phyloP scores from a whole-genome alignment of 345 rosid species.

The Anacardium occidentale region DNA sequence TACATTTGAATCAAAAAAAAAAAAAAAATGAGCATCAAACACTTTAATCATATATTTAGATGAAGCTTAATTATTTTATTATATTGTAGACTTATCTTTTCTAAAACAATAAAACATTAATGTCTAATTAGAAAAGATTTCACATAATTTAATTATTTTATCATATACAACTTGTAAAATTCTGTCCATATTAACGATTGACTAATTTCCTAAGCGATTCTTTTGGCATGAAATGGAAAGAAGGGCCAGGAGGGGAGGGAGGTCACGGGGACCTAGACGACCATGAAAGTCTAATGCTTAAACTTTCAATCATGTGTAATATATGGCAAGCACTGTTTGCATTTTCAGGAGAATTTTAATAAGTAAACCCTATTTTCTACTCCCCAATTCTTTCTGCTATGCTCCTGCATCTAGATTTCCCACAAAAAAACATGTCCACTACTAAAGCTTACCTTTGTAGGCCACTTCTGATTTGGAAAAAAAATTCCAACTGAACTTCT shows the following conservation, averaged over 20 bases:
- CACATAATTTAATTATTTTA: background rate
- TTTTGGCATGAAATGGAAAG: background rate
- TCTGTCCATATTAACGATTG: background rate
- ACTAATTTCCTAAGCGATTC: background rate
- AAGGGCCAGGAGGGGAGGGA: too few species aligned
- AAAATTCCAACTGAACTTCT: background rate
- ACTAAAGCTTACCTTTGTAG: background rate
- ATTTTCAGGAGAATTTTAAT: background rate
- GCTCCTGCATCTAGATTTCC: background rate
- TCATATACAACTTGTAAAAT: background rate
- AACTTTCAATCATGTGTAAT: background rate
- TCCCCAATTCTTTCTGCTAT: background rate
- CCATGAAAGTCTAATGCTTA: background rate
- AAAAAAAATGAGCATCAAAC: background rate
- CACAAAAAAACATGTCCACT: background rate
- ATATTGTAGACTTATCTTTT: background rate
- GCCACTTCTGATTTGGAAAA: background rate
- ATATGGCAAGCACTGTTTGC: background rate
- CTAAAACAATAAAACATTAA: background rate
- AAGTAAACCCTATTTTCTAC: background rate
- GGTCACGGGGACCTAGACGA: too few species aligned
- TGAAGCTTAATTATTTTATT: background rate
- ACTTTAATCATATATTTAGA: background rate
- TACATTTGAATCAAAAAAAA: background rate
- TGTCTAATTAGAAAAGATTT: background rate